Evolutionary conservation across 2,329 filamentous ascomycete genomes (phyloP), one percentile per base, ranked within the genome.

Genomic region (Aphanoascus verrucosus): DNA sequence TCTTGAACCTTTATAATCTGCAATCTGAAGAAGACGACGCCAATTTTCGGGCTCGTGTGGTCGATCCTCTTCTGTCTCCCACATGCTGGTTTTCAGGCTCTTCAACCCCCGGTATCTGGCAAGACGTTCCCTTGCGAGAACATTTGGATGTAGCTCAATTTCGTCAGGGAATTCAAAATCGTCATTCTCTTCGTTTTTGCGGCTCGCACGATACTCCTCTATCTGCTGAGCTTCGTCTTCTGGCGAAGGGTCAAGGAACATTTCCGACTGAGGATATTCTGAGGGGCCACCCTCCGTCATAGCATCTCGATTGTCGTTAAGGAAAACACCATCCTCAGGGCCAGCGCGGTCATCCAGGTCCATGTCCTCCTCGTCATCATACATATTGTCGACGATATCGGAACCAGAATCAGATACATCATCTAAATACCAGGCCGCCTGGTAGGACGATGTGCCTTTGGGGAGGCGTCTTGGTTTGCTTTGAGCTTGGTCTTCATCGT

Each of bases 131-230:
- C 88, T 77, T 0, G 93, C 93, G 43, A 88, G 77, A 2, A 94
- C 88, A 51, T 91, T 80, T 0, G 94, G 93, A 60, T 87, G 88
- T 51, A 98, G 75, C 69, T 98, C 94, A 55, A 98, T 93, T 69
- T 98, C 93, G 60, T 98, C 93, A 0, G 93, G 93, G 69, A 97
- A 98, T 67, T 97, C 91, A 52, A 86, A 80, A 68, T 98, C 93
- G 12, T 97, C 90, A 48, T 90, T 81, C 3, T 83, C 88, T 61
- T 96, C 91, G 20, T 83, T 82, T 49, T 83, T 82, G 63, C 89
- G 88, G 58, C 83, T 82, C 49, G 81, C 77, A 38, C 93, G 83
- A 70, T 89, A 98, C 43, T 85, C 85, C 53, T 83, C 86, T 40
- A 98, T 77, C 65, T 94, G 83, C 61, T 83, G 78, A 1, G 86